Evolutionary conservation across 345 rosid genomes (phyloP).

Genomic region (Boechera divaricarpa): DNA sequence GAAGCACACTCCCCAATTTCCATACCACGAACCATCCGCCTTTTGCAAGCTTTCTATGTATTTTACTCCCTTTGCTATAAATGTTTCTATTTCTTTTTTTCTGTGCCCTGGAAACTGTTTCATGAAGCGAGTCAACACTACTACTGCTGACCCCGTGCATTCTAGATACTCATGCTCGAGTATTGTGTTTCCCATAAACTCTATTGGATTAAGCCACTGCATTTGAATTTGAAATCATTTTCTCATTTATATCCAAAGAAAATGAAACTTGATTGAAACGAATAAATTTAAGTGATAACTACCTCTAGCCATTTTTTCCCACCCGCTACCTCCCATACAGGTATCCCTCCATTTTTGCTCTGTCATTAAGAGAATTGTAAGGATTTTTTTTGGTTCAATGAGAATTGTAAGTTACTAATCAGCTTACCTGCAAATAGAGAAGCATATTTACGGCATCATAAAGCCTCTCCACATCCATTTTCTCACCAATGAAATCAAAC

Average conservation of each 20-base stretch:
- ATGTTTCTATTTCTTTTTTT: conserved; percentile 54
- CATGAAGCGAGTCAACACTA: conserved; percentile 47
- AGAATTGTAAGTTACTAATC: not conserved
- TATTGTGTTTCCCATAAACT: conserved; percentile 19
- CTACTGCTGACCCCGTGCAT: conserved; percentile 55
- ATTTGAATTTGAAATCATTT: not conserved
- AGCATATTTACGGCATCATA: conserved; percentile 77
- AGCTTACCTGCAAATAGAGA: conserved; percentile 69
- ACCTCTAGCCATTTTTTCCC: conserved; percentile 41
- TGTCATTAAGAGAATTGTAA: conserved; percentile 11
- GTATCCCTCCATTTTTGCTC: conserved; percentile 33
- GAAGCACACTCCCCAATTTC: conserved; percentile 77
- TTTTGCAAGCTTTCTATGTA: conserved; percentile 56
- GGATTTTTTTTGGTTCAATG: too few species aligned
- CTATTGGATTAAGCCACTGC: conserved; percentile 36
- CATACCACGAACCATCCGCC: conserved; percentile 73
- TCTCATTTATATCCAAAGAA: not conserved
- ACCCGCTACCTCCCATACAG: conserved; percentile 22
- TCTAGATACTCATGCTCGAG: conserved; percentile 49
- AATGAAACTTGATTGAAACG: not conserved
- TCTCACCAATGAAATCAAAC: conserved; percentile 32
- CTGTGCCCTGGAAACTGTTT: conserved; percentile 57
- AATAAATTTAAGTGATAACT: not conserved
- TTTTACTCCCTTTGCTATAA: conserved; percentile 50
- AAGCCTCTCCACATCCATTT: conserved; percentile 48